A percentile compares a stretch with the other conserved stretches of the same genome.
These are phyloP conservation scores for Trametopsis cervina DNA, from an alignment of 768 basidiomycete species.

Conservation along the genomic window DNA sequence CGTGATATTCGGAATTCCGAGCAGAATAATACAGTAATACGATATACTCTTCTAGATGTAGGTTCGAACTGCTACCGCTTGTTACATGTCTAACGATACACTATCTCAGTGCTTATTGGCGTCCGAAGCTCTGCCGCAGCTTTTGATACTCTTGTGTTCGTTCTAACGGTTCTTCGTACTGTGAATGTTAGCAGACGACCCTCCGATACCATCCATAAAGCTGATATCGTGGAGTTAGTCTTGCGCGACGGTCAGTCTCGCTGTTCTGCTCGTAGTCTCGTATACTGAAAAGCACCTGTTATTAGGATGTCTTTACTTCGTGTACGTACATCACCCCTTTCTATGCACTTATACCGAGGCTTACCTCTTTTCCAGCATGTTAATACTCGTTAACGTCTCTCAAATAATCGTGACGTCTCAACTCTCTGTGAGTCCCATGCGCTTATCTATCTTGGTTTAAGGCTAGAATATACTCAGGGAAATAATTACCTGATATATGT, in stretches of 20 bases:
- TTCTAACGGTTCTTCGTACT: constrained; percentile 12
- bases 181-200: neutral
- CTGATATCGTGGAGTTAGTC: constrained; percentile 5
- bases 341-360: neutral
- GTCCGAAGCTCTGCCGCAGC: constrained; percentile 10
- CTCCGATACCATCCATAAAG: neutral
- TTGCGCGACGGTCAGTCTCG: constrained; percentile 14
- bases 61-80: too few relatives aligned
- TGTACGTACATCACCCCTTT: neutral
- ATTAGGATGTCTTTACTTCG: constrained; percentile 5
- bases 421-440: constrained; percentile 5
- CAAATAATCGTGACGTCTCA: constrained; percentile 14
- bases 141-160: constrained; percentile 11
- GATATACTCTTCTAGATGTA: too few relatives aligned
- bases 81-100: too few relatives aligned
- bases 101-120: constrained; percentile 12
- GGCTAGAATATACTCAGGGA: too few relatives aligned
- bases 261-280: neutral
- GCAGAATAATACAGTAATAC: too few relatives aligned
- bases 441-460: too few relatives aligned
- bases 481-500: constrained; percentile 15
- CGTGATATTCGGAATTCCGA: too few relatives aligned
- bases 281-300: neutral
- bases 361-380: constrained; percentile 3
- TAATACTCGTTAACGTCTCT: constrained; percentile 12